Base-by-base conservation (phyloP, 371 early-diverging fungal species). In the Rhizopus sp. region DNA sequence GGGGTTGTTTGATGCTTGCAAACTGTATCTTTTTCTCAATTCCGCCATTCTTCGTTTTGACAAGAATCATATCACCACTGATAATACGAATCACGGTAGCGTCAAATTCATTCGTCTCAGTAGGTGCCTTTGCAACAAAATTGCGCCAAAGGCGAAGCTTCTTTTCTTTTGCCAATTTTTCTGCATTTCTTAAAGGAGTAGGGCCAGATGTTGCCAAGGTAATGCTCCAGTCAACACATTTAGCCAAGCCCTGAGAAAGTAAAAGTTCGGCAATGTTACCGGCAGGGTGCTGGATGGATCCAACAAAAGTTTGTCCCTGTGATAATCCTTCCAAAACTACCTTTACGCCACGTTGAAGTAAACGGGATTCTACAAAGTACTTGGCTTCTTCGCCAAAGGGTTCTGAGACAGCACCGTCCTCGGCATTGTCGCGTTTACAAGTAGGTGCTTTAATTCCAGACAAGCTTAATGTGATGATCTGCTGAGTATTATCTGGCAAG, bases 201-300 rank as follows among this genome's bases (percentile, higher is more conserved):
- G 93, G 85, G 1, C 90, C 90, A 52, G 88, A 90, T 5, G 91
- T 92, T 17, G 91, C 87, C 53, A 88, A 62, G 4, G 89, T 80
- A 33, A 90, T 84, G 55, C 90, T 89, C 93, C 94, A 91, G 57
- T 96, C 96, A 13, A 89, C 90, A 38, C 93, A 88, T 55, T 88
- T 91, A 23, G 95, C 98, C 44, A 92, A 80, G 13, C 95, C 96
- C 61, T 84, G 86, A 12, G 81, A 61, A 12, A 98, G 73, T 39
- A 98, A 73, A 13, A 88, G 85, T 70, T 96, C 96, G 37, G 93
- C 87, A 71, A 98, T 98, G 64, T 94, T 94, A 46, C 97, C 97
- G 23, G 84, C 88, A 23, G 96, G 93, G 72, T 92, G 93, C 17
- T 81, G 68, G 5, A 98, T 72, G 5, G 88, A 66, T 17, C 93